Percentiles rank a stretch among this genome's conserved stretches.
Conservation (phyloP, 73 alveolate genomes). For the Tetrahymena malaccensis region DNA sequence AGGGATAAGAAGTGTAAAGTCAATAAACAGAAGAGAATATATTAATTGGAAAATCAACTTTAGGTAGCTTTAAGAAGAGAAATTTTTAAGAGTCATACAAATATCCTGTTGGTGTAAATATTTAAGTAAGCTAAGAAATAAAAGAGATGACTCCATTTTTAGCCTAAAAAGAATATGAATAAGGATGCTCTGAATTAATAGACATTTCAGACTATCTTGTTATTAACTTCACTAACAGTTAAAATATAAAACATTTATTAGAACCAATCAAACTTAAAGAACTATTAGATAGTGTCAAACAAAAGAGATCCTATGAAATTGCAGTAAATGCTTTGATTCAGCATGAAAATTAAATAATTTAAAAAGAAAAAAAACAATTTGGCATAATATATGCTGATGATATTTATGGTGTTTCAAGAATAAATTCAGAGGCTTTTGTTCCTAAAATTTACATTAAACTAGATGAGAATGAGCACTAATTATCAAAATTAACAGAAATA, state of each 20-base stretch:
- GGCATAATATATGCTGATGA: not conserved
- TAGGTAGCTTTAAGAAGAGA: not conserved
- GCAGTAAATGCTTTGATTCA: not conserved
- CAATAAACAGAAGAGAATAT: not conserved
- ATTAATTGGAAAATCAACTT: not conserved
- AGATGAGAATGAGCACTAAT: not conserved
- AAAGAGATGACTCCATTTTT: not conserved
- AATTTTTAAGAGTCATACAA: not conserved
- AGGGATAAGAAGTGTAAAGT: not conserved
- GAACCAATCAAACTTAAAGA: not conserved
- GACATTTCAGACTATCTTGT: not conserved
- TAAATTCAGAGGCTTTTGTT: not conserved
- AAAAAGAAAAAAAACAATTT: not conserved
- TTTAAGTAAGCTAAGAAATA: not conserved
- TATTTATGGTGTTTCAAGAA: not conserved
- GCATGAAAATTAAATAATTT: not conserved
- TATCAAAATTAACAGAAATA: not conserved
- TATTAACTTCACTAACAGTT: not conserved
- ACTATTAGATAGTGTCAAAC: not conserved
- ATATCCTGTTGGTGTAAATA: not conserved
- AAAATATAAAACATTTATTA: not conserved
- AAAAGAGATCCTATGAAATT: not conserved
- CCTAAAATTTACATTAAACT: not conserved
- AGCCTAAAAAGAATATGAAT: not conserved
- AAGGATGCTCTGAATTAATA: not conserved